Evolutionary conservation across 139 green algal genomes (phyloP), one percentile per base, ranked within the genome.

Genomic region (Trebouxia sp.): DNA sequence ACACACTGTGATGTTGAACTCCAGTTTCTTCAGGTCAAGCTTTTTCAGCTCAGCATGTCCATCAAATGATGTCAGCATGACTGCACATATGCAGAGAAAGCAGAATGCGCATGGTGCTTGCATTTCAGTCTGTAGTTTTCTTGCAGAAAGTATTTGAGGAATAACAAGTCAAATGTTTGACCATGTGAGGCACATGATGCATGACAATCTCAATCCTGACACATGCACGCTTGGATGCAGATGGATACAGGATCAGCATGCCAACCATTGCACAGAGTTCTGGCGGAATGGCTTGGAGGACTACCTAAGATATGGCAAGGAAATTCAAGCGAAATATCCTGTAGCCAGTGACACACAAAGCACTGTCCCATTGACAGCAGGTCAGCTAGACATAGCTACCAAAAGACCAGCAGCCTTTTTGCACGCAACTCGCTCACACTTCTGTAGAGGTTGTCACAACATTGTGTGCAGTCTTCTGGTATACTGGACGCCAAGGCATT

Each of bases 161-260:
- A 22, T 28, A 22, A 28, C 50, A 58, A 58, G 50, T 22, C 50
- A 58, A 58, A 58, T 17, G 20, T 22, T 58, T 58, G 50, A 9
- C 26, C 3, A 6, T 10, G n/a, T n/a, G n/a, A n/a, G n/a, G n/a
- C n/a, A n/a, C n/a, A n/a, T n/a, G n/a, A n/a, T n/a, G n/a, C n/a
- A n/a, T n/a, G n/a, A n/a, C n/a, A n/a, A n/a, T n/a, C n/a, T n/a
- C 47, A 53, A 53, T 6, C 3, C 20, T 14, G 15, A 53, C 20
- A 17, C 20, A 17, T 53, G 47, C 20, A 53, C 30, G 66, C 38
- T n/a, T 37, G 41, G 22, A 26, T 77, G 69, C 69, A 77, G 69
- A 77, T 77, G 69, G 69, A 53, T 77, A 56, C 41, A 77, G 12
- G 41, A 56, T 6, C 69, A 77, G 69, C 15, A 56, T 38, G 43